Evolutionary conservation across 345 rosid species (phyloP).

Genomic region (Nasturtium officinale): DNA sequence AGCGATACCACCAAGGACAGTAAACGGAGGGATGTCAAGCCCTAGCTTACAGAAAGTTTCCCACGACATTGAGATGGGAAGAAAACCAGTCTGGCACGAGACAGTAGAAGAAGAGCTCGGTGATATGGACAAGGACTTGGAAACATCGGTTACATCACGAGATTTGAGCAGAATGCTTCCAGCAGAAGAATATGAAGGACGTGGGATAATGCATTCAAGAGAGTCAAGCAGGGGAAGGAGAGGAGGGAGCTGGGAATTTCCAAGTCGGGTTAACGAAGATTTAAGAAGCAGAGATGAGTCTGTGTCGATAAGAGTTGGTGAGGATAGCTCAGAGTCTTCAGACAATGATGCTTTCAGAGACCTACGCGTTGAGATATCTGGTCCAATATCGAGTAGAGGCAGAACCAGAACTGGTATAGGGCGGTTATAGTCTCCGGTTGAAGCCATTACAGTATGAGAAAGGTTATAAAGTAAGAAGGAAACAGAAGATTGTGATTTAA

Average conservation of each 20-base stretch:
- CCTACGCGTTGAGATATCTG: constrained; percentile 26
- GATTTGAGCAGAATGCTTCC: constrained; percentile 74
- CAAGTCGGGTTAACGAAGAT: constrained; percentile 39
- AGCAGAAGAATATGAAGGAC: constrained; percentile 65
- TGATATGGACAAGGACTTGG: constrained; percentile 46
- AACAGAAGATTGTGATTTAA: constrained; percentile 22
- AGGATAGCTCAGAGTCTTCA: constrained; percentile 32
- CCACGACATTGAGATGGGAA: constrained; percentile 67
- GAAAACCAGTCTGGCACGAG: constrained; percentile 68
- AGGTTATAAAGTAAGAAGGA: constrained; percentile 4
- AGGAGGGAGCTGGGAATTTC: constrained; percentile 46
- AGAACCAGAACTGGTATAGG: constrained; percentile 40
- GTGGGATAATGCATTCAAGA: constrained; percentile 51
- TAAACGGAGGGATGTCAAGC: constrained; percentile 42
- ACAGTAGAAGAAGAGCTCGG: constrained; percentile 45
- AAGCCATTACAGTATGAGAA: not conserved
- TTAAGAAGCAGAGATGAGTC: constrained; percentile 36
- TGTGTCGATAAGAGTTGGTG: constrained; percentile 18
- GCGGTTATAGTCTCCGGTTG: constrained; percentile 30
- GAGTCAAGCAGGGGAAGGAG: constrained; percentile 48
- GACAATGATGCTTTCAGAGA: constrained; percentile 39
- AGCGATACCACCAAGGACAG: constrained; percentile 54
- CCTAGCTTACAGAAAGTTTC: constrained; percentile 55
- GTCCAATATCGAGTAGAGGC: constrained; percentile 29
- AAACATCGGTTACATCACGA: constrained; percentile 45